Percentiles rank a stretch among this genome's conserved stretches.
Evolutionary conservation across 306 rosid species (phyloP).

Genomic region (Dryas octopetala): DNA sequence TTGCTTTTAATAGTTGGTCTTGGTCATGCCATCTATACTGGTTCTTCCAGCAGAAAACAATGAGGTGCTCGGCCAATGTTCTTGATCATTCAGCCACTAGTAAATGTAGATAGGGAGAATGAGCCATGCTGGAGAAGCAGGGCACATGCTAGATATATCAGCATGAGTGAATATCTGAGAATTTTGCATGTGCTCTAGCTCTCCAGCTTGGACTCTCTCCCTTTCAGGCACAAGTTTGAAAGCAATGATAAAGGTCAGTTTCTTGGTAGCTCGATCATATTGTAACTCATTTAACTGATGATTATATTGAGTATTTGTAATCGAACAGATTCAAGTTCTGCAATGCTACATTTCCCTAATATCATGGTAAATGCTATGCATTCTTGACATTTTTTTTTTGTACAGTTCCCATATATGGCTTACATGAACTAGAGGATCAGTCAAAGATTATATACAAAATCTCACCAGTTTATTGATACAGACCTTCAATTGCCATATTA

Average conservation of each 20-base stretch:
- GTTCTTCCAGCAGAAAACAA: neutral
- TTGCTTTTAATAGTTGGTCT: too few relatives aligned
- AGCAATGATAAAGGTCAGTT: constrained; percentile 19
- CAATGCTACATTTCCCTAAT: constrained; percentile 5
- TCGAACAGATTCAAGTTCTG: neutral
- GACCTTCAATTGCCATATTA: neutral
- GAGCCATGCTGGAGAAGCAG: constrained; percentile 86
- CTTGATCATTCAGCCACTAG: constrained; percentile 11
- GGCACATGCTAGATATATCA: constrained; percentile 62
- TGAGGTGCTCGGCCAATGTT: neutral
- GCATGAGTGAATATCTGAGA: constrained; percentile 26
- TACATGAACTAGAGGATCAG: neutral
- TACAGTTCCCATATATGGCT: neutral
- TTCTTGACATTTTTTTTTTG: neutral
- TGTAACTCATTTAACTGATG: neutral
- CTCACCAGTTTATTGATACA: neutral
- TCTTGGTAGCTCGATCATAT: neutral
- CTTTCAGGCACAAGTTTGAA: constrained; percentile 23
- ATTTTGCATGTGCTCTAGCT: constrained; percentile 52
- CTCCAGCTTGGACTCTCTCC: constrained; percentile 63
- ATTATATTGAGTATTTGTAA: neutral
- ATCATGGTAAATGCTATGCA: neutral
- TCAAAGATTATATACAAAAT: neutral
- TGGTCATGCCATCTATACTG: neutral
- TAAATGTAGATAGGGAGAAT: constrained; percentile 32